Evolutionary conservation across 163 green algal genomes (phyloP), one percentile per base, ranked within the genome.

Genomic region (Scenedesmus sp.): DNA sequence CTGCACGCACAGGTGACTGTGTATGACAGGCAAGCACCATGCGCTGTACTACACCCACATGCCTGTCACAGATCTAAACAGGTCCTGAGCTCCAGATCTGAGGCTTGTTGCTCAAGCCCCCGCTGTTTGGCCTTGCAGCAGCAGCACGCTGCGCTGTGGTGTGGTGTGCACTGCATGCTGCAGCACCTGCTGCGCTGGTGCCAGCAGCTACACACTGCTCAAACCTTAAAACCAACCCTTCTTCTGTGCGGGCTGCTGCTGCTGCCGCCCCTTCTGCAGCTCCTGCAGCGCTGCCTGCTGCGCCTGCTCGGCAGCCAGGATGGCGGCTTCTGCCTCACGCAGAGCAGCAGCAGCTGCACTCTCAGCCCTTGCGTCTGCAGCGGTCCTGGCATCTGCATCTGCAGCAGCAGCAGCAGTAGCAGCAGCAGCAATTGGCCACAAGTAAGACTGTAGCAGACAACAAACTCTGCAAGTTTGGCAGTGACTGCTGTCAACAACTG

Each of bases 221-320:
- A n/a, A n/a, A n/a, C 26, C 26, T 65, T 20, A 90, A n/a, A 73
- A 90, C 85, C 85, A 90, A 20, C 85, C 85, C 85, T 90, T 90
- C 72, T 90, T 90, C 72, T 90, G 44, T 20, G 59, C 44, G 33
- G 80, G 43, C 72, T 43, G 56, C 53, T 81, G 83, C 61, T 73
- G 70, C 72, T 73, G 72, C 33, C 53, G n/a, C 16, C 51, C 51
- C 46, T 81, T 80, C 2, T 90, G 85, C 85, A 90, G 85, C 72
- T 90, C 85, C n/a, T 90, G 49, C 49, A 90, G 46, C 18, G 85
- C 85, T 18, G 72, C 70, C 72, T 84, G 35, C 72, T 90, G 85
- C 43, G 85, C 85, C 30, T 40, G 44, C 16, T 90, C 72, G 42
- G 85, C 85, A 51, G 42, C 85, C 33, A 85, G 6, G 3, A 90